Conservation (phyloP, 1,139 yeast species). For the Kodamaea sp. region DNA sequence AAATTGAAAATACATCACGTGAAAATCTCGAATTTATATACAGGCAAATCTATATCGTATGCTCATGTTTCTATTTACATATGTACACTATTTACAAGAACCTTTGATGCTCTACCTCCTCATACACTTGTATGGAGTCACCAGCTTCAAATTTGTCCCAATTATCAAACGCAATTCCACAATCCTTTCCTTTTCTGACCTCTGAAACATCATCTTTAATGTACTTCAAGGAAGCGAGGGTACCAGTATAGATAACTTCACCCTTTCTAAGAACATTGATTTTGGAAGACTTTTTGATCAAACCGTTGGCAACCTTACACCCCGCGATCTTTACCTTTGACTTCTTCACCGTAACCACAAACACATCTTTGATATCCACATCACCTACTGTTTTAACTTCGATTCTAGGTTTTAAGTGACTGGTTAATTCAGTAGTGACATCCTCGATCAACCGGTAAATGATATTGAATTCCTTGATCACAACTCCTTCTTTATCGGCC, state of each 20-base stretch:
- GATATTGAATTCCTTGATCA: conserved; percentile 67
- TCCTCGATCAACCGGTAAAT: conserved; percentile 88
- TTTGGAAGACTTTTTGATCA: conserved; percentile 55
- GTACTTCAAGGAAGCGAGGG: conserved; percentile 72
- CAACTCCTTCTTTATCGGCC: conserved; percentile 63
- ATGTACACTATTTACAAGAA: conserved; percentile 47
- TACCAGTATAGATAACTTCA: conserved; percentile 64
- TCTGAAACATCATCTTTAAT: conserved; percentile 79
- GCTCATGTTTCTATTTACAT: conserved; percentile 1
- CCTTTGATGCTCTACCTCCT: conserved; percentile 67
- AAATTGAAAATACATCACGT: not conserved
- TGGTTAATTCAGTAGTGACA: conserved; percentile 66
- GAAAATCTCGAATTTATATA: not conserved
- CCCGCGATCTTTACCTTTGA: conserved; percentile 74
- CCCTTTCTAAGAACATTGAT: conserved; percentile 66
- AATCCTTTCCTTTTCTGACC: conserved; percentile 83
- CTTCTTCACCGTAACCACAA: conserved; percentile 59
- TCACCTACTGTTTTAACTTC: conserved; percentile 72
- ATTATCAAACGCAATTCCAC: conserved; percentile 76
- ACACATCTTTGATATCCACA: conserved; percentile 69
- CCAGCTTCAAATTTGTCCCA: conserved; percentile 77
- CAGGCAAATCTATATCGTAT: no score
- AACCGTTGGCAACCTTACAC: conserved; percentile 76
- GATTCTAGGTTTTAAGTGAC: conserved; percentile 63
- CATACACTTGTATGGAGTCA: conserved; percentile 73